Evolutionary conservation across 257 asterid genomes (phyloP), one percentile per base, ranked within the genome.

Genomic region (Petrea volubilis): DNA sequence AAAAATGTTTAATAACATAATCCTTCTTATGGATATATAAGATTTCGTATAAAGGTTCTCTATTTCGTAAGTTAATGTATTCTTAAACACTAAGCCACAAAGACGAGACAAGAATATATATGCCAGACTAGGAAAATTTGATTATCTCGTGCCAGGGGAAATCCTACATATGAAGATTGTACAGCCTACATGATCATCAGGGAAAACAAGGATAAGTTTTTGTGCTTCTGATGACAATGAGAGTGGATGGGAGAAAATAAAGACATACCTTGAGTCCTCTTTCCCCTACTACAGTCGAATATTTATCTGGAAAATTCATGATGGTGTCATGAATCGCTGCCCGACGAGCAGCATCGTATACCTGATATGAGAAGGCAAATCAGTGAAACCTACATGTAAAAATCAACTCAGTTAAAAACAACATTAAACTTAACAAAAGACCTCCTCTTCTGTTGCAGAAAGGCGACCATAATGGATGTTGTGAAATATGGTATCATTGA

Each of bases 271-370:
- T 95, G 56, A 95, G 98, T 60, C 99, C 99, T 79, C 99, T 91
- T 88, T 95, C 99, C 79, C 99, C 99, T 7, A 95, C 99, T 61
- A 88, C 75, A 51, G 99, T 95, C 7, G 85, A 82, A 79, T 95
- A 95, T 52, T 84, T 84, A 34, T 82, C 87, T 0, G 98, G 99
- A 78, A 95, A 95, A 18, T 79, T 95, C 96, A 92, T 84, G 77
- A 95, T 90, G 46, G 99, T 91, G 67, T 92, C 94, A 70, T 95
- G 99, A 80, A 95, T 95, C 13, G 98, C 86, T 31, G 99, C 99
- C 72, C 77, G 84, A 46, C 92, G 93, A 79, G 99, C 98, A n/a
- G 99, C 99, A 71, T 82, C 90, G 73, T 88, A 82, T 73, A 95
- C 98, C 99, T 94, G 68, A 66, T 17, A 40, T 67, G 60, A 58